Percentiles rank a stretch among this genome's conserved stretches.
These are phyloP conservation scores for Paramecium bursaria DNA, from an alignment of 73 alveolate species.

Conservation along the genomic window DNA sequence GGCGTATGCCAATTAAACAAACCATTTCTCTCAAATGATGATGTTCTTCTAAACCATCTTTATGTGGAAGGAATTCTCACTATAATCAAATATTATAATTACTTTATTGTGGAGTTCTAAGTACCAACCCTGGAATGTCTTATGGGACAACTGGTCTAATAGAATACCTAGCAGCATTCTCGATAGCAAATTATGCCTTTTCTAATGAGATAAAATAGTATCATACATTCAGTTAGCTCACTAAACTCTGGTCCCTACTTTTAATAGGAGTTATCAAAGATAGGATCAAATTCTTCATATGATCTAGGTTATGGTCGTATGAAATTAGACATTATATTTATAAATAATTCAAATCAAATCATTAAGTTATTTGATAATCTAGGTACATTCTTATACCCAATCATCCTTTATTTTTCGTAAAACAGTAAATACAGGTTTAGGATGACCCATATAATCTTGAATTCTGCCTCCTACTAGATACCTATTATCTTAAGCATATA, in stretches of 20 bases:
- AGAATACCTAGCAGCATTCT: slow-evolving; percentile 37
- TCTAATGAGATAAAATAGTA: background rate
- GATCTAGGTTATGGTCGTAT: slow-evolving; percentile 13
- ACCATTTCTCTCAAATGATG: slow-evolving; percentile 72
- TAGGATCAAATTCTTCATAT: slow-evolving; percentile 53
- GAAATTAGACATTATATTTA: too few relatives aligned
- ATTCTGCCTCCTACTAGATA: too few relatives aligned
- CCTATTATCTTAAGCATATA: too few relatives aligned
- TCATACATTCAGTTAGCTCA: slow-evolving; percentile 22
- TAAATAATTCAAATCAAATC: too few relatives aligned
- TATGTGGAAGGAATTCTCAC: slow-evolving; percentile 53
- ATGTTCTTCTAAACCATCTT: slow-evolving; percentile 67
- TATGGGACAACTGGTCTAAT: slow-evolving; percentile 45
- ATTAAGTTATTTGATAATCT: too few relatives aligned
- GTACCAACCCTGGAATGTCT: slow-evolving; percentile 50
- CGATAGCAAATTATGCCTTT: slow-evolving; percentile 48
- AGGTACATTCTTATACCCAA: too few relatives aligned
- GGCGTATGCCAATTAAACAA: slow-evolving; percentile 67
- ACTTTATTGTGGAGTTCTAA: slow-evolving; percentile 19
- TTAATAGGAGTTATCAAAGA: slow-evolving; percentile 56
- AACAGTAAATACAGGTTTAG: too few relatives aligned
- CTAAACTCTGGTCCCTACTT: slow-evolving; percentile 66
- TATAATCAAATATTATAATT: background rate
- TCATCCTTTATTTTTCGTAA: too few relatives aligned
- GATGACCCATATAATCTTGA: too few relatives aligned